Percentiles rank a stretch among this genome's conserved stretches.
Conservation (phyloP, 2,329 filamentous ascomycete species). For the Botryotinia narcissicola region DNA sequence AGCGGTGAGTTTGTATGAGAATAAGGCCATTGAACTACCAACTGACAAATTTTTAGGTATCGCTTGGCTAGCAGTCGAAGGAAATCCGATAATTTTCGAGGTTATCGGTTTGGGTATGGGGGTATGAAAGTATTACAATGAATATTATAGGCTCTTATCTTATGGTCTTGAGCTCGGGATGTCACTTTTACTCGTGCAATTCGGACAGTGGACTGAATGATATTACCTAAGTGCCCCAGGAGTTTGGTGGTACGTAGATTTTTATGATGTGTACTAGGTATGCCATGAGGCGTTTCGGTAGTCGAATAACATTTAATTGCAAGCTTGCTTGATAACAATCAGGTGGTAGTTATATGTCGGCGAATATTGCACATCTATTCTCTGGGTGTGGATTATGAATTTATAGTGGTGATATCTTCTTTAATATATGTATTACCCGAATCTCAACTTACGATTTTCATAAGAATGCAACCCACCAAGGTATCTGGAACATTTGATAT, state of each 20-base stretch:
- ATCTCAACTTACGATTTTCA: too few relatives aligned
- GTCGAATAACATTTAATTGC: neutral
- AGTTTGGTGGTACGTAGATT: constrained; percentile 12
- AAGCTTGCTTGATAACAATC: neutral
- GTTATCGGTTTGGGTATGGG: constrained; percentile 43
- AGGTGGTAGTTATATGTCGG: neutral
- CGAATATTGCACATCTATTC: neutral
- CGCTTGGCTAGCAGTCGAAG: constrained; percentile 66
- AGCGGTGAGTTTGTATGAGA: constrained; percentile 59
- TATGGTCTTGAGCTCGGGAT: neutral
- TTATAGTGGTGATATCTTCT: neutral
- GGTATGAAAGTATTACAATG: constrained; percentile 8
- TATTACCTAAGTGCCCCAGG: neutral
- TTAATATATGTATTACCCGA: neutral
- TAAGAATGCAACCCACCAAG: neutral
- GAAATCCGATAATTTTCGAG: constrained; percentile 45
- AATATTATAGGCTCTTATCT: neutral
- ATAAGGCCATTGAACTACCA: constrained; percentile 15
- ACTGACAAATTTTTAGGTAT: constrained; percentile 57
- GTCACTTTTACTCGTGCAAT: neutral
- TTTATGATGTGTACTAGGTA: constrained; percentile 2
- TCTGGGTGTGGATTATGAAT: too few relatives aligned
- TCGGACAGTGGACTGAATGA: neutral
- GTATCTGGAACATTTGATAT: neutral
- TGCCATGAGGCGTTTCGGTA: constrained; percentile 18